Evolutionary conservation across 1,284 basidiomycete species (phyloP).

Genomic region (Porodaedalea pini): DNA sequence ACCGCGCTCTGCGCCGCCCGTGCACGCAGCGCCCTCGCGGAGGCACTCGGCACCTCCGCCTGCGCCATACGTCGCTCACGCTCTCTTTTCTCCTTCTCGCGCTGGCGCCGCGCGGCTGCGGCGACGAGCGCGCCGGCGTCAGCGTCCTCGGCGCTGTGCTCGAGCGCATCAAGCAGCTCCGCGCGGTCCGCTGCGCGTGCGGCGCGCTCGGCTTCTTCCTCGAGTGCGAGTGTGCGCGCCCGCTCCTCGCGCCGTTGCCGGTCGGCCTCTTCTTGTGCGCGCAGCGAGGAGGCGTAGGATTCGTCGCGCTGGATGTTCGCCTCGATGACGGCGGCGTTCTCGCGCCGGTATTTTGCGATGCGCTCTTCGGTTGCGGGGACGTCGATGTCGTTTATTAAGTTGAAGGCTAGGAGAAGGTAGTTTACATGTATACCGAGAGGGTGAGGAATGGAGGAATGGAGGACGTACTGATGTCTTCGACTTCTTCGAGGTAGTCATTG

Average conservation of each 20-base stretch:
- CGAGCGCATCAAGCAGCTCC: constrained; percentile 37
- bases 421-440: constrained; percentile 4
- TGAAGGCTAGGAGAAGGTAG: constrained; percentile 68
- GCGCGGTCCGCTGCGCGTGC: constrained; percentile 36
- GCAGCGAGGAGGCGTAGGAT: constrained; percentile 62
- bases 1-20: constrained; percentile 55
- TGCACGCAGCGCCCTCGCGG: constrained; percentile 50
- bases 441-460: constrained; percentile 8
- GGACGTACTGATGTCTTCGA: constrained; percentile 87
- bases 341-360: constrained; percentile 73
- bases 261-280: constrained; percentile 74
- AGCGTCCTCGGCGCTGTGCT: constrained; percentile 41
- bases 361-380: constrained; percentile 81
- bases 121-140: constrained; percentile 65
- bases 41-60: constrained; percentile 39
- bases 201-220: constrained; percentile 69
- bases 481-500: constrained; percentile 95
- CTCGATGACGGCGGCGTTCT: constrained; percentile 79
- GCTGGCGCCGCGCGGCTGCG: constrained; percentile 50
- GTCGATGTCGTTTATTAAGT: constrained; percentile 91
- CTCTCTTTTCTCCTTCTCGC: constrained; percentile 14
- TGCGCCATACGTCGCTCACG: constrained; percentile 27
- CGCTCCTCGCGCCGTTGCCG: constrained; percentile 68
- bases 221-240: constrained; percentile 62
- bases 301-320: constrained; percentile 77